Evolutionary conservation across 352 stramenopile species (phyloP).

Genomic region (Phytophthora crassamura): DNA sequence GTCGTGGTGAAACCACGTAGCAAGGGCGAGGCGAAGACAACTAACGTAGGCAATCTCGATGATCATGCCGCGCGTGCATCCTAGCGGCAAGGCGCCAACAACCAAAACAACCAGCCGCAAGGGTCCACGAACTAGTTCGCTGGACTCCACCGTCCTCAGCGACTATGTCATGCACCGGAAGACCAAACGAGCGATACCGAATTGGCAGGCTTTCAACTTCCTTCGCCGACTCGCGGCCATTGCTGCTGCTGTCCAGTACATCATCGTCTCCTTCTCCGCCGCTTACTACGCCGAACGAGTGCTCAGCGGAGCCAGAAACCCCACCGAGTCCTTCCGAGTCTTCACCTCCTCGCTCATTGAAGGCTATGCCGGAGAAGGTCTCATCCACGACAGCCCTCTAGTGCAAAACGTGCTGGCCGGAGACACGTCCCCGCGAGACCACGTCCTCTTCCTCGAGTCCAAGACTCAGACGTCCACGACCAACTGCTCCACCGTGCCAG

Average conservation of each 20-base stretch:
- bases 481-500: background rate
- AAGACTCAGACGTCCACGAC: constrained; percentile 3
- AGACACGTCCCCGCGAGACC: constrained; percentile 28
- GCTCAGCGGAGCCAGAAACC: constrained; percentile 3
- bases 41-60: no score
- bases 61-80: no score
- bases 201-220: constrained; percentile 18
- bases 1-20: no score
- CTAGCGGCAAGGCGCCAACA: no score
- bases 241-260: constrained; percentile 6
- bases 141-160: no score
- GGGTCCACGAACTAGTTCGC: no score
- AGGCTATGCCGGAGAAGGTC: constrained; percentile 13
- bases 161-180: background rate
- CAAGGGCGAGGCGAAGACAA: no score
- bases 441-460: constrained; percentile 35
- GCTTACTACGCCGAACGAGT: constrained; percentile 8
- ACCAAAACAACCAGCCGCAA: no score
- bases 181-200: background rate
- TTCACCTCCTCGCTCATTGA: constrained; percentile 12
- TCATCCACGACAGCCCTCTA: constrained; percentile 26
- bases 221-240: background rate
- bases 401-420: constrained; percentile 18
- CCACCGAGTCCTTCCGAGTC: background rate
- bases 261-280: constrained; percentile 23